A percentile compares a stretch with the other conserved stretches of the same genome.
Evolutionary conservation across 495 filamentous ascomycete genomes (phyloP).

Genomic region (Xylaria grammica): DNA sequence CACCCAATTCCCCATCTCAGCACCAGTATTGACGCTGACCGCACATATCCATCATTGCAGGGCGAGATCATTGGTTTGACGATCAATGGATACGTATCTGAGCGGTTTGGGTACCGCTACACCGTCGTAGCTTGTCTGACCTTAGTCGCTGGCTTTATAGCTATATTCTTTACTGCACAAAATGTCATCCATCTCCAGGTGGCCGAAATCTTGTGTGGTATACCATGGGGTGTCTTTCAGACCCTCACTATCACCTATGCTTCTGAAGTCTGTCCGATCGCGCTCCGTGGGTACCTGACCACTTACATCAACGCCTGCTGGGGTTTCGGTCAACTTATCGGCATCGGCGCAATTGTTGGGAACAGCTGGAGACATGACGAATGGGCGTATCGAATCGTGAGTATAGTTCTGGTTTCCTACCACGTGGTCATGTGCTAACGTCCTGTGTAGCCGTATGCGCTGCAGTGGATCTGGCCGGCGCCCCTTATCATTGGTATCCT

Average conservation of each 20-base stretch:
- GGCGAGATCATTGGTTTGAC: constrained; percentile 79
- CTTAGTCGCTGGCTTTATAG: constrained; percentile 69
- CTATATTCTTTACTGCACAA: constrained; percentile 79
- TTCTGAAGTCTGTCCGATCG: constrained; percentile 77
- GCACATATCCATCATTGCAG: constrained; percentile 28
- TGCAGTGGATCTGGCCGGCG: constrained; percentile 88
- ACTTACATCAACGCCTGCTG: constrained; percentile 86
- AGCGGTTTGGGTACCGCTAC: constrained; percentile 73
- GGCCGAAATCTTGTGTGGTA: constrained; percentile 77
- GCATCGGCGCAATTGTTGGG: constrained; percentile 73
- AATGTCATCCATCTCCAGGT: constrained; percentile 70
- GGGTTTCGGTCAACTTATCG: constrained; percentile 79
- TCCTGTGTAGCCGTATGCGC: constrained; percentile 60
- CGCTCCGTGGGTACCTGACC: constrained; percentile 74
- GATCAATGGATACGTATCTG: constrained; percentile 77
- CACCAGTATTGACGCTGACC: constrained; percentile 40
- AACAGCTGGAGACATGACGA: constrained; percentile 51
- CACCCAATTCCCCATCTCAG: background rate
- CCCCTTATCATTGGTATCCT: constrained; percentile 73
- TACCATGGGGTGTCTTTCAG: constrained; percentile 83
- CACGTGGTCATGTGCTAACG: constrained; percentile 16
- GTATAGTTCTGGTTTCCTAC: background rate
- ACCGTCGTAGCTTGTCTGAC: constrained; percentile 73
- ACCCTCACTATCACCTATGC: constrained; percentile 80
- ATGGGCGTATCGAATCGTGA: constrained; percentile 68